A percentile compares a stretch with the other conserved stretches of the same genome.
Evolutionary conservation across 1,139 yeast species (phyloP).

Genomic region (Magnusiomyces starmeri): DNA sequence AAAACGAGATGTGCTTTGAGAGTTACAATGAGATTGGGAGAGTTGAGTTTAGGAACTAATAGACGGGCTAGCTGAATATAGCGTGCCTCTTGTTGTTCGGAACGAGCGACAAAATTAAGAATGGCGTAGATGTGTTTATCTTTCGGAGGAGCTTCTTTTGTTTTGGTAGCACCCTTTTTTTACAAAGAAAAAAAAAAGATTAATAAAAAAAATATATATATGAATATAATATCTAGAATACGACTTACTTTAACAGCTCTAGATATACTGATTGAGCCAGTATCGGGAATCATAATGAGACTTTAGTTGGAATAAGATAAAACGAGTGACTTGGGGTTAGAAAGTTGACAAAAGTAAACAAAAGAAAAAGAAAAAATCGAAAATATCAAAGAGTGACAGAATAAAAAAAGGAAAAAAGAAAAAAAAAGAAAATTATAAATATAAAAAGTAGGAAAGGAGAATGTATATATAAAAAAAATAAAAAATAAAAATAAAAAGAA

Average conservation of each 20-base stretch:
- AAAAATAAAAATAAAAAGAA: neutral
- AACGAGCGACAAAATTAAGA: slow-evolving; percentile 15
- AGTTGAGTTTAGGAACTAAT: slow-evolving; percentile 18
- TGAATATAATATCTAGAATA: neutral
- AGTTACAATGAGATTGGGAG: slow-evolving; percentile 12
- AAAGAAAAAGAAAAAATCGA: neutral
- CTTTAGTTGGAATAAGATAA: neutral
- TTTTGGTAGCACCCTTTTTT: slow-evolving; percentile 21
- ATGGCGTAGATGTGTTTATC: slow-evolving; percentile 20
- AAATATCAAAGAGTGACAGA: neutral
- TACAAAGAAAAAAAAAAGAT: neutral
- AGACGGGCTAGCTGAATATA: slow-evolving; percentile 15
- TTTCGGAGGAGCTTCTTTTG: slow-evolving; percentile 20
- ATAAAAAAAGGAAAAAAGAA: neutral
- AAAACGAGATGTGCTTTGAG: slow-evolving; percentile 24
- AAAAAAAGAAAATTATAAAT: neutral
- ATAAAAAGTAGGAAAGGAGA: neutral
- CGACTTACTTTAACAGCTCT: slow-evolving; percentile 11
- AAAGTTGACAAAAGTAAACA: neutral
- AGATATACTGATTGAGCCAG: slow-evolving; percentile 8
- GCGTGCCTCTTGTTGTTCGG: slow-evolving; percentile 15
- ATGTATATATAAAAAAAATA: neutral
- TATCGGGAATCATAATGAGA: neutral
- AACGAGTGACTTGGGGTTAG: neutral
- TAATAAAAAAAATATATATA: neutral